Evolutionary conservation across 768 basidiomycete genomes (phyloP).

Genomic region (Leccinellum albellum): DNA sequence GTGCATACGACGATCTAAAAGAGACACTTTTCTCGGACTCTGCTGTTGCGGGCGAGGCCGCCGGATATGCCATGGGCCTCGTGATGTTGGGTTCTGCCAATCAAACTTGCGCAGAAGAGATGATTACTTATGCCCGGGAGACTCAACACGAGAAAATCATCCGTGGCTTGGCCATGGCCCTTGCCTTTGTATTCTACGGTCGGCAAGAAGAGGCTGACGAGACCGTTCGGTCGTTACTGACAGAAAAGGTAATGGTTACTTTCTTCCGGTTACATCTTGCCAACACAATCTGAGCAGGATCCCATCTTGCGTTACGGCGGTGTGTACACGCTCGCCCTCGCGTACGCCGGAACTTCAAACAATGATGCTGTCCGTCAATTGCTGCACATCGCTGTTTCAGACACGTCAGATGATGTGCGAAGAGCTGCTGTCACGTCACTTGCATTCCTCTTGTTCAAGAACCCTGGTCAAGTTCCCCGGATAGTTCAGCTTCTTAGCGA

Average conservation of each 20-base stretch:
- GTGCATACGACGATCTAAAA: constrained; percentile 90
- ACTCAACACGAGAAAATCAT: constrained; percentile 99
- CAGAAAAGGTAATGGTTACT: constrained; percentile 68
- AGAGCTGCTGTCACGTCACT: constrained; percentile 94
- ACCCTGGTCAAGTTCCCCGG: constrained; percentile 91
- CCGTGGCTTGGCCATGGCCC: constrained; percentile 87
- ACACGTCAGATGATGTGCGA: constrained; percentile 96
- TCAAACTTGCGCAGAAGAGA: constrained; percentile 78
- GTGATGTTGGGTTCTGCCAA: constrained; percentile 96
- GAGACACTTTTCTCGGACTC: constrained; percentile 88
- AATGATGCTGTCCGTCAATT: constrained; percentile 90
- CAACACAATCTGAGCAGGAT: constrained; percentile 52
- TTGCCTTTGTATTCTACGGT: constrained; percentile 90
- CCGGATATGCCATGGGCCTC: constrained; percentile 96
- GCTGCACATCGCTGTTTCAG: constrained; percentile 95
- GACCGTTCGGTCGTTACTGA: constrained; percentile 71
- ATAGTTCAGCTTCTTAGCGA: constrained; percentile 96
- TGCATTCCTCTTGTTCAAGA: constrained; percentile 96
- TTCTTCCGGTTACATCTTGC: neutral
- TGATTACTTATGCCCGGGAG: constrained; percentile 93
- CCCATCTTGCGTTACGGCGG: constrained; percentile 96
- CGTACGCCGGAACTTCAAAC: constrained; percentile 94
- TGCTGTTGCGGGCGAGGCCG: constrained; percentile 92
- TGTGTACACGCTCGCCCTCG: constrained; percentile 93
- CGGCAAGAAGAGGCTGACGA: constrained; percentile 88